Base-by-base conservation (phyloP, 108 stramenopile species). In the Cyclotella choctawhatcheeana region DNA sequence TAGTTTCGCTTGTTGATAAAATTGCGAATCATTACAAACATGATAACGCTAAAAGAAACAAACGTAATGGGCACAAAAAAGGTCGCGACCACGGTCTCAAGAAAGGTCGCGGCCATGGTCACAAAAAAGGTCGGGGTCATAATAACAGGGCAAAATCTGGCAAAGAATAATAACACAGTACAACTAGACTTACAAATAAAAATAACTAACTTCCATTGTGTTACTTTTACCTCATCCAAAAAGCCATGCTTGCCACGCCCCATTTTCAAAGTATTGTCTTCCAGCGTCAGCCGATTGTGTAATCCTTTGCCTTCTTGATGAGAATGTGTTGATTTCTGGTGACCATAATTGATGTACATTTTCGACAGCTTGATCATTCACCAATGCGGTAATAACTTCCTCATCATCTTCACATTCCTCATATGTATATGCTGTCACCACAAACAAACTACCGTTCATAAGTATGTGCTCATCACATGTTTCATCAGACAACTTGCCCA, bases 241-340 rank as follows among this genome's bases (percentile, higher is more conserved):
- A 24, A 76, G 25, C 91, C 91, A 95, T 18, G 91, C 90, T 76
- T 95, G 94, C 94, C 94, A 95, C 12, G 85, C 87, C 5, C 82
- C 71, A 69, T 95, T 95, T 63, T 95, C 94, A 44, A 81, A 75
- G 65, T 95, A 93, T 73, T 56, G 74, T 50, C 67, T 61, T 35
- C 71, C 88, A 66, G 34, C 63, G 45, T 27, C 54, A 59, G 83
- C 89, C 40, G 76, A 88, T 56, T 64, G 82, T 6, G 88, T 83
- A 34, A 73, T 35, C 53, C 87, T 82, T 31, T 67, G 58, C 61
- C 80, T 37, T 16, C 77, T 81, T 10, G 88, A 89, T 16, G 83
- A 86, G 68, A 89, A 95, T 17, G 88, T 84, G 77, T 95, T 95
- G 12, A 35, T 0, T 69, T 89, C 84, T 16, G 89, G 76, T 52